A percentile compares a stretch with the other conserved stretches of the same genome.
phyloP scores from a whole-genome alignment of 2,329 filamentous ascomycete species.

The Xylariaceae sp. region DNA sequence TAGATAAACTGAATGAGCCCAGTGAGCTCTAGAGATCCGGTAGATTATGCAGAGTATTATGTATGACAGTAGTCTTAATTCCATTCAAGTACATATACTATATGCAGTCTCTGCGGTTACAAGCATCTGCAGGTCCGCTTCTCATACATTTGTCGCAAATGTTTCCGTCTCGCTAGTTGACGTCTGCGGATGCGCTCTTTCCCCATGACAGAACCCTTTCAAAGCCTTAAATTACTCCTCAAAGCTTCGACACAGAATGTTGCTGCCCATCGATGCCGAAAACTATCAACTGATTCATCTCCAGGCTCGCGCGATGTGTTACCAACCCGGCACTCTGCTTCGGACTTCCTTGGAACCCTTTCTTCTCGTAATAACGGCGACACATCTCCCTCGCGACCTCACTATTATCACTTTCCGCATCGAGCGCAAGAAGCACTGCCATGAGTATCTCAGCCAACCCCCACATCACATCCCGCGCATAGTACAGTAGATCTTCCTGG shows the following conservation, averaged over 20 bases:
- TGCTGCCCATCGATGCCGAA: slow-evolving; percentile 4
- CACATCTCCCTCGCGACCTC: slow-evolving; percentile 39
- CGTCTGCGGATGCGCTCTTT: too few relatives aligned
- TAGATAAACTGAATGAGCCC: slow-evolving; percentile 15
- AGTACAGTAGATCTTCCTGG: slow-evolving; percentile 41
- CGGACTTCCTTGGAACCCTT: slow-evolving; percentile 21
- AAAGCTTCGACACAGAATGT: slow-evolving; percentile 1
- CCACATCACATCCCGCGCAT: slow-evolving; percentile 46
- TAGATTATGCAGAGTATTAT: neutral
- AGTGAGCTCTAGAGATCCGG: slow-evolving; percentile 11
- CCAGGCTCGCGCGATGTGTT: slow-evolving; percentile 2
- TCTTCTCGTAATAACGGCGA: slow-evolving; percentile 35
- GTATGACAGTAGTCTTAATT: too few relatives aligned
- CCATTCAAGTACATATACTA: too few relatives aligned
- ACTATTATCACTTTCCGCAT: slow-evolving; percentile 38
- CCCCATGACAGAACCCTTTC: too few relatives aligned
- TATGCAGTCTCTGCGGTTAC: too few relatives aligned
- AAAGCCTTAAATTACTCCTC: neutral
- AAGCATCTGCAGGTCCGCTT: too few relatives aligned
- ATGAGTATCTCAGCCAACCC: slow-evolving; percentile 43
- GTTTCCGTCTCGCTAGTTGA: too few relatives aligned
- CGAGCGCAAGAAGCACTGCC: slow-evolving; percentile 41
- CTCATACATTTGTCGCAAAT: neutral
- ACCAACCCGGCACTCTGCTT: neutral
- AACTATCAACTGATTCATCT: slow-evolving; percentile 13